phyloP scores from a whole-genome alignment of 495 filamentous ascomycete species.

The Hypoxylon intermedium region DNA sequence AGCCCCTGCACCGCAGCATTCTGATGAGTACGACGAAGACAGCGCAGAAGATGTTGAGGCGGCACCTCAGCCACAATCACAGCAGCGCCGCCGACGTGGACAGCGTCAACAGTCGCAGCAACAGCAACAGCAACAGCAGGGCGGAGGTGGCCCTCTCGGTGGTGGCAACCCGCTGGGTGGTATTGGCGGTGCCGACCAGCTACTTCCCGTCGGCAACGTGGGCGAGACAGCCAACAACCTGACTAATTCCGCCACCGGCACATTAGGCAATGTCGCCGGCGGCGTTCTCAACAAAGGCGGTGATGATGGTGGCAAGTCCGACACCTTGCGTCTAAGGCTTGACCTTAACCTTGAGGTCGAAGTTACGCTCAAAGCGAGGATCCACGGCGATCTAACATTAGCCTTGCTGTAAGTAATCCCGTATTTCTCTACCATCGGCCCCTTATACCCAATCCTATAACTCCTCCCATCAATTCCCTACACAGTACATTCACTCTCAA shows the following conservation, averaged over 20 bases:
- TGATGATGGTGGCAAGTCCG: constrained; percentile 61
- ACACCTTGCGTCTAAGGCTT: constrained; percentile 76
- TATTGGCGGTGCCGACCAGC: constrained; percentile 43
- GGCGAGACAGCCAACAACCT: constrained; percentile 71
- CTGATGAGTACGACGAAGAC: constrained; percentile 44
- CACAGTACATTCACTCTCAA: too few species aligned
- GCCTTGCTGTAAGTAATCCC: constrained; percentile 74
- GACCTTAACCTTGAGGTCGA: constrained; percentile 87
- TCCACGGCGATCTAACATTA: constrained; percentile 87
- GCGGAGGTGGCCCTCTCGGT: constrained; percentile 62
- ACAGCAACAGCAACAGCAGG: constrained; percentile 45
- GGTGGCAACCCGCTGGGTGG: constrained; percentile 54
- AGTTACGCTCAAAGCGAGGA: constrained; percentile 90
- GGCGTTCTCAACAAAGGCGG: constrained; percentile 44
- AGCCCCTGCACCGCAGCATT: constrained; percentile 46
- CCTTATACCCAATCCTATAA: constrained; percentile 1
- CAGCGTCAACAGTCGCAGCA: constrained; percentile 50
- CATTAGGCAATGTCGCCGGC: constrained; percentile 66
- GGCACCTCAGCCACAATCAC: constrained; percentile 38
- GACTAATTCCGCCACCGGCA: constrained; percentile 64
- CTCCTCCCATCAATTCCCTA: neutral
- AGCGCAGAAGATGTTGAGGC: constrained; percentile 54
- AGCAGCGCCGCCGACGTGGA: constrained; percentile 24
- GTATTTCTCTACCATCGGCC: constrained; percentile 3
- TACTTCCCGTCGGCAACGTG: constrained; percentile 61